Conservation (phyloP, 192 early-diverging fungal genomes). For the Backusella sp. region DNA sequence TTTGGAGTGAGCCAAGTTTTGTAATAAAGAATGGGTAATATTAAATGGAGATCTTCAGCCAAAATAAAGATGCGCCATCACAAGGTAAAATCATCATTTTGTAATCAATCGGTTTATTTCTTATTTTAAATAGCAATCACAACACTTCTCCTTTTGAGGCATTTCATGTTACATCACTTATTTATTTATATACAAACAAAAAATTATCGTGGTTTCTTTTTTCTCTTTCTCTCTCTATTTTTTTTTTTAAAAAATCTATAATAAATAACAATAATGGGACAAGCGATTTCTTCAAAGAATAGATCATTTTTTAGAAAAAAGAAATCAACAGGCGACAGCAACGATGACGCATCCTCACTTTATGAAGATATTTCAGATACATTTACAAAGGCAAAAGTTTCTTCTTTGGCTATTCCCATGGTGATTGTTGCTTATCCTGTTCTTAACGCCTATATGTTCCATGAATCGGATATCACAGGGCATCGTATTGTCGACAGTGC, state of each 20-base stretch:
- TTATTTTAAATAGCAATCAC: not conserved
- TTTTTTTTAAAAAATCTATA: too few species aligned
- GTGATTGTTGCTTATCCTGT: conserved; percentile 36
- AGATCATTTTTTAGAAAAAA: not conserved
- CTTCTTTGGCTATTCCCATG: conserved; percentile 33
- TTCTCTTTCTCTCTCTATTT: not conserved
- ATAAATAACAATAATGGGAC: not conserved
- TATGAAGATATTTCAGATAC: conserved; percentile 27
- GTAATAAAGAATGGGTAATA: too few species aligned
- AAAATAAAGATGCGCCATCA: not conserved
- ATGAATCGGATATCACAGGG: conserved; percentile 32
- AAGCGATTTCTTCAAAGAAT: not conserved
- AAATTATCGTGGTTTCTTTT: not conserved
- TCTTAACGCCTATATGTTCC: conserved; percentile 31
- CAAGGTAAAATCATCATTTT: not conserved
- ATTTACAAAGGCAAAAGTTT: conserved; percentile 35
- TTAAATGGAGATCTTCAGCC: too few species aligned
- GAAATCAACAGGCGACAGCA: not conserved
- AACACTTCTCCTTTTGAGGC: not conserved
- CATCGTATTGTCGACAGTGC: conserved; percentile 27
- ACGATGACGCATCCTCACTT: not conserved
- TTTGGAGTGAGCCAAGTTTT: too few species aligned
- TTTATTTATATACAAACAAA: not conserved
- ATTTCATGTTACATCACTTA: not conserved
- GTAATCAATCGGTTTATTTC: not conserved